These are phyloP conservation scores for Kokia cookei DNA, from an alignment of 441 rosid species.

Conservation along the genomic window DNA sequence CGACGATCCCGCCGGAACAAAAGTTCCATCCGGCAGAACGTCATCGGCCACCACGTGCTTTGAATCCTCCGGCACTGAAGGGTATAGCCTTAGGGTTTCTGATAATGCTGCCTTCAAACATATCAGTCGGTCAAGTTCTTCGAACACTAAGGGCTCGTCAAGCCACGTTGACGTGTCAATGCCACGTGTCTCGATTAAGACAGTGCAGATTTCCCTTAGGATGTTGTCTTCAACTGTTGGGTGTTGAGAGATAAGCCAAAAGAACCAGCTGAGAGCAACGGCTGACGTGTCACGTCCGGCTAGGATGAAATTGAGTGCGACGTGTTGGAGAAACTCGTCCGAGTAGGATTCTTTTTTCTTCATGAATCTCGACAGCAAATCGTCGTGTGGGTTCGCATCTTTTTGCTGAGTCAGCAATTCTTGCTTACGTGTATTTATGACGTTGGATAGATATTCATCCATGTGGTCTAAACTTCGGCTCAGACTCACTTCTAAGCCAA, in stretches of 20 bases:
- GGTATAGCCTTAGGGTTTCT: constrained; percentile 83
- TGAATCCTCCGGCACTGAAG: constrained; percentile 94
- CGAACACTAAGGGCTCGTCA: constrained; percentile 64
- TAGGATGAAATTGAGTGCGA: constrained; percentile 90
- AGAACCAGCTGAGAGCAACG: constrained; percentile 91
- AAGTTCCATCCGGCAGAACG: constrained; percentile 84
- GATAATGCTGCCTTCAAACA: constrained; percentile 85
- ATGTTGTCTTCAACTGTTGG: constrained; percentile 68
- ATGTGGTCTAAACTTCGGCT: constrained; percentile 70
- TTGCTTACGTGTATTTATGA: constrained; percentile 64
- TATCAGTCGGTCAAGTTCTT: constrained; percentile 66
- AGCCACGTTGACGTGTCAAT: constrained; percentile 50
- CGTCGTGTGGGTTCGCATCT: constrained; percentile 56
- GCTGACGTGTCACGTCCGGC: constrained; percentile 99
- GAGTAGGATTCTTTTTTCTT: constrained; percentile 83
- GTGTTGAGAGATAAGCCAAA: constrained; percentile 62
- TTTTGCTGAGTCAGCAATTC: constrained; percentile 50
- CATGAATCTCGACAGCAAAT: constrained; percentile 80
- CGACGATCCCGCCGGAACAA: constrained; percentile 93
- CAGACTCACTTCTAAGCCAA: constrained; percentile 85
- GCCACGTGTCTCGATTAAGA: constrained; percentile 69
- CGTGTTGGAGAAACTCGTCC: constrained; percentile 71
- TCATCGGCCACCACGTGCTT: constrained; percentile 80
- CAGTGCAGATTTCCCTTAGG: constrained; percentile 49
- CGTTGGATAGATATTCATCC: constrained; percentile 56